These are phyloP conservation scores for Heritiera fomes DNA, from an alignment of 345 rosid genomes.

Conservation along the genomic window DNA sequence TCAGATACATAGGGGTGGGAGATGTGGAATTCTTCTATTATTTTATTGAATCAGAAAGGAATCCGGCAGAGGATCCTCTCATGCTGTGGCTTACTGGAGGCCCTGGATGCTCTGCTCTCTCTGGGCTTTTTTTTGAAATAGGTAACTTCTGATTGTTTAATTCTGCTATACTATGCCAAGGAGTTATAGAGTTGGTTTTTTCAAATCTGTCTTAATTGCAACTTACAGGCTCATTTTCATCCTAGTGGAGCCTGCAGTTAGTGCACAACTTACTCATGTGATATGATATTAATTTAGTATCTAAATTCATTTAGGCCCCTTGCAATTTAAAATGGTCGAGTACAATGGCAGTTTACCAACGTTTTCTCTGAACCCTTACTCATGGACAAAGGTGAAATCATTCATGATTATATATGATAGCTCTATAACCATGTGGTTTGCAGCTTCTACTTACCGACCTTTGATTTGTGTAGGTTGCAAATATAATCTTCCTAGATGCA, in stretches of 20 bases:
- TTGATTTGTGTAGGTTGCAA: slow-evolving; percentile 19
- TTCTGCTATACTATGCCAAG: background rate
- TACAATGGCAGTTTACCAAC: slow-evolving; percentile 29
- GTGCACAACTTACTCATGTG: background rate
- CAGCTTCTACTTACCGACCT: background rate
- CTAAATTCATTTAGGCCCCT: slow-evolving; percentile 25
- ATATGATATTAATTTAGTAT: background rate
- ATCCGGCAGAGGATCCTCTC: slow-evolving; percentile 41
- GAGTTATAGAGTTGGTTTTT: background rate
- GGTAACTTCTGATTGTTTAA: slow-evolving; percentile 12
- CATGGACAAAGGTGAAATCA: slow-evolving; percentile 30
- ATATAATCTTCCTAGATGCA: slow-evolving; percentile 28
- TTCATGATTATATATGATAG: background rate
- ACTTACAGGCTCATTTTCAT: no score
- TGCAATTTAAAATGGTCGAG: slow-evolving; percentile 18
- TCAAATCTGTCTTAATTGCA: no score
- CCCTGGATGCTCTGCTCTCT: slow-evolving; percentile 44
- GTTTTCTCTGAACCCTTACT: slow-evolving; percentile 15
- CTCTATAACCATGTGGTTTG: background rate
- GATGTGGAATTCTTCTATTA: slow-evolving; percentile 38
- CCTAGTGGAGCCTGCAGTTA: no score
- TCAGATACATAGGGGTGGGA: slow-evolving; percentile 42
- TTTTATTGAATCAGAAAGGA: slow-evolving; percentile 38
- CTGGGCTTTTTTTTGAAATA: slow-evolving; percentile 27
- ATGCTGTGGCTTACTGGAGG: slow-evolving; percentile 39